phyloP scores from a whole-genome alignment of 352 stramenopile species.

The Peronospora destructor region DNA sequence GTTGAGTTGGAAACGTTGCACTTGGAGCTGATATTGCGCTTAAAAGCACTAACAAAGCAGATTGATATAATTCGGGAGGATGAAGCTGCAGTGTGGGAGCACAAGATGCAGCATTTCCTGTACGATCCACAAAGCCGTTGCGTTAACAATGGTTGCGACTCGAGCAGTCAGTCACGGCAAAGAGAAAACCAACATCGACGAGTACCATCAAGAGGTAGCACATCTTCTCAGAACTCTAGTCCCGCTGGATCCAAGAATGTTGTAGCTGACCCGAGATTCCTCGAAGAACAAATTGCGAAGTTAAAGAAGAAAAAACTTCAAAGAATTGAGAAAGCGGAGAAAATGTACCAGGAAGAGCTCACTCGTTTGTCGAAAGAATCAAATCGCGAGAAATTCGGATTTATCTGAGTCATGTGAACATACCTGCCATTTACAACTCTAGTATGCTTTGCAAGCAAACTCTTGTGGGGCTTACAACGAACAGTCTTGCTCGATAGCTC shows the following conservation, averaged over 20 bases:
- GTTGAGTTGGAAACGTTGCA: slow-evolving; percentile 55
- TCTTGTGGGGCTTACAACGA: no score
- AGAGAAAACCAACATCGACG: slow-evolving; percentile 3
- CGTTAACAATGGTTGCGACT: neutral
- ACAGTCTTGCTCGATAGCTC: no score
- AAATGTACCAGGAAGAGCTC: slow-evolving; percentile 36
- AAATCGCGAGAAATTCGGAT: neutral
- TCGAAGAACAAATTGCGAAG: slow-evolving; percentile 32
- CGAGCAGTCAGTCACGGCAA: slow-evolving; percentile 7
- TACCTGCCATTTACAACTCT: neutral
- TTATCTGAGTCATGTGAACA: neutral
- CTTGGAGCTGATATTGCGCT: slow-evolving; percentile 37
- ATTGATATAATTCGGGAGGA: slow-evolving; percentile 22
- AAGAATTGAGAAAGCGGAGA: slow-evolving; percentile 30
- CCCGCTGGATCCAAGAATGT: neutral
- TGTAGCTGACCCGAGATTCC: neutral
- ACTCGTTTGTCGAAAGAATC: slow-evolving; percentile 15
- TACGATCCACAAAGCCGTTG: neutral
- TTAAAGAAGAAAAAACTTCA: slow-evolving; percentile 31
- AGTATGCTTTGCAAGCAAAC: no score
- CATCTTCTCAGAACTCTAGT: slow-evolving; percentile 25
- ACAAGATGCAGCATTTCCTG: slow-evolving; percentile 16
- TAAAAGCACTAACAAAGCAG: slow-evolving; percentile 28
- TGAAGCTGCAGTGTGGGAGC: slow-evolving; percentile 29
- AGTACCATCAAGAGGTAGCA: slow-evolving; percentile 24